Evolutionary conservation across 768 basidiomycete genomes (phyloP), one percentile per base, ranked within the genome.

Genomic region (Lentinula aciculospora): DNA sequence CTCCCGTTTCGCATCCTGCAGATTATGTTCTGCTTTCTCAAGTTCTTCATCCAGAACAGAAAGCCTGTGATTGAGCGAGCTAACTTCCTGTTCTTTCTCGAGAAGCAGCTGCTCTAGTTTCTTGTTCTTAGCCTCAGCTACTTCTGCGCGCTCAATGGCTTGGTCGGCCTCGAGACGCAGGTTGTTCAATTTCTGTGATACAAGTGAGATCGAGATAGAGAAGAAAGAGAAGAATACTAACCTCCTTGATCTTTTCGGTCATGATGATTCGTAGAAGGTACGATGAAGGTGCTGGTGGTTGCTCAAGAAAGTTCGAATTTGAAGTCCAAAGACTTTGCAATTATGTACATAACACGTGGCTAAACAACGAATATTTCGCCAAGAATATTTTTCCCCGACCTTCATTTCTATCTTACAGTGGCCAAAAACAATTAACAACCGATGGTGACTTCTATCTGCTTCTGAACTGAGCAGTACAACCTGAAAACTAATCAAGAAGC

Each of bases 81-180:
- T 74, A 68, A 93, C 88, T 63, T 88, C 86, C 70, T 98, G 94
- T 1, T 98, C 96, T 67, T 85, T 87, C 66, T 83, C 79, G 17
- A 97, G 81, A 36, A 94, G 66, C 23, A 70, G 60, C 68, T 92
- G 92, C 66, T 94, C 85, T 60, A 75, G 72, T 64, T 79, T 76
- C 82, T 94, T 96, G 78, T 82, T 84, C 78, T 90, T 86, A 3
- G 75, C 76, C 70, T 98, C 96, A 10, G 94, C 92, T 12, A 73
- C 79, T 66, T 99, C 97, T 31, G 96, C 97, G 57, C 97, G 91
- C 25, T 72, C 69, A 57, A 89, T 74, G 40, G 93, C 88, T 51
- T 66, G 67, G 71, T 99, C 97, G 54, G 92, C 94, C 77, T 98
- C 95, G 36, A 70, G 68, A 61, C 94, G 92, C 64, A 98, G 84